Base-by-base conservation (phyloP, 164 flowering plant genomes). In the Vitis riparia region DNA sequence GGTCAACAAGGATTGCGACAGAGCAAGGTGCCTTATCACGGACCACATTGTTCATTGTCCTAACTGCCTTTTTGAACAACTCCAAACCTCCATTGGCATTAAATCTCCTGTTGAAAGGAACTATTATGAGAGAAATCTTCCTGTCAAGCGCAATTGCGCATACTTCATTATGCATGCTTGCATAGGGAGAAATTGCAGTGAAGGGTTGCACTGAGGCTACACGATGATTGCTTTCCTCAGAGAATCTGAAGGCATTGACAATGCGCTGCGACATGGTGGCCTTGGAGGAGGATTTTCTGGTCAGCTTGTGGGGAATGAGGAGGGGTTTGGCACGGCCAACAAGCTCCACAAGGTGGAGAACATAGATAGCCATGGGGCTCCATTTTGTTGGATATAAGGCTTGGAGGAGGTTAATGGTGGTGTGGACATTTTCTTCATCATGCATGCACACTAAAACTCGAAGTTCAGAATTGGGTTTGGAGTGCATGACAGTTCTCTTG, bases 1-100 rank as follows among this genome's bases (percentile, higher is more conserved):
- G 79, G 64, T 85, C 80, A 4, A 81, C 68, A 9, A 85, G 76
- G 67, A 85, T 66, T 0, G 73, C 86, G 13, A 83, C 82, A 1
- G 88, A 79, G 76, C 86, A 85, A 14, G 86, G 88, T 3, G 84
- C 81, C 14, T 68, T 69, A 8, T 23, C 67, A 8, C 79, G 76
- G 10, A 85, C 68, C 10, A 78, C 69, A 0, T 59, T 47, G 80
- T 78, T 79, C 59, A 82, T 30, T 1, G 17, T 68, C 27, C 63
- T 30, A 13, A 74, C 12, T 5, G 63, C 67, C 16, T 15, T 50
- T 59, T 50, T 73, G 51, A n/a, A 49, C 0, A 51, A 44, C 55
- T 52, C 65, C 29, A 48, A 9, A 1, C 19, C 16, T 1, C 72
- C 76, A 15, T 65, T 64, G 27, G 63, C 59, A 11, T 49, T 12